phyloP scores from a whole-genome alignment of 225 moss, liverwort and hornwort genomes.

The Bryum argenteum region DNA sequence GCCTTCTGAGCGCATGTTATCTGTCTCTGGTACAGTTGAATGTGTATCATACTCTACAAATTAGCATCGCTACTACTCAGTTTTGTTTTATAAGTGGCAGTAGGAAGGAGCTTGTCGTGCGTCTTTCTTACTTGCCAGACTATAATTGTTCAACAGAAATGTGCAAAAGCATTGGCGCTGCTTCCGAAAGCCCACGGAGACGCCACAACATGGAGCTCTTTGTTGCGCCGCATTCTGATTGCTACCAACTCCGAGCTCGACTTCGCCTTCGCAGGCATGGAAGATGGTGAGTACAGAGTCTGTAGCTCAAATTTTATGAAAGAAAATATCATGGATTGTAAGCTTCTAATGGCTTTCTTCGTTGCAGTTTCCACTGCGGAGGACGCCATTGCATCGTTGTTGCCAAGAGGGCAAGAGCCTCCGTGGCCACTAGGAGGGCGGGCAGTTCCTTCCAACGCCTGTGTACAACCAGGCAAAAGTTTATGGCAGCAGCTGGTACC shows the following conservation, averaged over 20 bases:
- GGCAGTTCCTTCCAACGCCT: constrained; percentile 70
- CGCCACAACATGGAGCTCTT: constrained; percentile 89
- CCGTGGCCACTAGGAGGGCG: constrained; percentile 93
- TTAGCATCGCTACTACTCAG: neutral
- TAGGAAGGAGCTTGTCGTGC: neutral
- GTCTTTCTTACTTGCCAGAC: too few relatives aligned
- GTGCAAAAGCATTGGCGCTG: constrained; percentile 83
- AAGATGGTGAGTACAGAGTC: constrained; percentile 70
- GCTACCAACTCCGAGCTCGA: constrained; percentile 96
- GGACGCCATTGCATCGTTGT: constrained; percentile 80
- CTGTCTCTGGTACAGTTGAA: constrained; percentile 8
- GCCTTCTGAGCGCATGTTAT: constrained; percentile 1
- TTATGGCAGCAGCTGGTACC: constrained; percentile 94
- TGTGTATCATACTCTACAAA: too few relatives aligned
- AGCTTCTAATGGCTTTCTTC: constrained; percentile 7
- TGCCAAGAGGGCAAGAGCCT: constrained; percentile 86
- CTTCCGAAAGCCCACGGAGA: constrained; percentile 97
- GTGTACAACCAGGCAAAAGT: constrained; percentile 71
- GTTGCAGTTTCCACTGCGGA: constrained; percentile 78
- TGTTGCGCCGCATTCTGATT: constrained; percentile 91
- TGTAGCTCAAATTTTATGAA: neutral
- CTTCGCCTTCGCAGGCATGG: constrained; percentile 95
- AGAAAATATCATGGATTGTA: neutral
- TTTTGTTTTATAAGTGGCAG: neutral
- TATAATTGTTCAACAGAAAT: constrained; percentile 61